Conservation (phyloP, 1,284 basidiomycete genomes). For the Trametes sp. region DNA sequence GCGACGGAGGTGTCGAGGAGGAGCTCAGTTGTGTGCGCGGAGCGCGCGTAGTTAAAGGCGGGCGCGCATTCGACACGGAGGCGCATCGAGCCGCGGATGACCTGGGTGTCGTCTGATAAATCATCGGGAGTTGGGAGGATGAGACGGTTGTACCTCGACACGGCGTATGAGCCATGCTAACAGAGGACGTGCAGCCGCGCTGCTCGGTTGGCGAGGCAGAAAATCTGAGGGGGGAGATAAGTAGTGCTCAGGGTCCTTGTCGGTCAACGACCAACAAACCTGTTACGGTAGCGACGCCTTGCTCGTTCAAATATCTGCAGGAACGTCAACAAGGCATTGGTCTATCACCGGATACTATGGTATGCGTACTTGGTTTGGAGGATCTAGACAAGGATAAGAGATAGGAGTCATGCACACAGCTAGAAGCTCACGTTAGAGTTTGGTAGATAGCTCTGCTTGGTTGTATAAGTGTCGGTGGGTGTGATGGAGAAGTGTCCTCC, state of each 20-base stretch:
- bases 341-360: neutral
- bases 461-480: constrained; percentile 69
- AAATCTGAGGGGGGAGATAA: constrained; percentile 58
- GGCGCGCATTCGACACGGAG: constrained; percentile 89
- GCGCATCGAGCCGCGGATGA: constrained; percentile 80
- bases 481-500: constrained; percentile 94
- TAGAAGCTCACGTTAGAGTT: constrained; percentile 75
- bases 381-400: constrained; percentile 47
- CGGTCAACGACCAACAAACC: constrained; percentile 47
- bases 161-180: constrained; percentile 90
- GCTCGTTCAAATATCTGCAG: constrained; percentile 80
- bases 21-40: constrained; percentile 71
- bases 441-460: constrained; percentile 89
- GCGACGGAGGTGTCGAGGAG: constrained; percentile 41
- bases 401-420: neutral
- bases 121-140: neutral
- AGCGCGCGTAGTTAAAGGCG: constrained; percentile 91
- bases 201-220: constrained; percentile 69
- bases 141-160: constrained; percentile 64
- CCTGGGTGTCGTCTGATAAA: constrained; percentile 44
- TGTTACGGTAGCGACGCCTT: constrained; percentile 82
- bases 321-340: neutral
- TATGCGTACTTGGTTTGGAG: constrained; percentile 76
- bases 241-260: neutral
- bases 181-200: constrained; percentile 61